Evolutionary conservation across 192 early-diverging fungal species (phyloP).

Genomic region (Gamsiella multidivaricata): DNA sequence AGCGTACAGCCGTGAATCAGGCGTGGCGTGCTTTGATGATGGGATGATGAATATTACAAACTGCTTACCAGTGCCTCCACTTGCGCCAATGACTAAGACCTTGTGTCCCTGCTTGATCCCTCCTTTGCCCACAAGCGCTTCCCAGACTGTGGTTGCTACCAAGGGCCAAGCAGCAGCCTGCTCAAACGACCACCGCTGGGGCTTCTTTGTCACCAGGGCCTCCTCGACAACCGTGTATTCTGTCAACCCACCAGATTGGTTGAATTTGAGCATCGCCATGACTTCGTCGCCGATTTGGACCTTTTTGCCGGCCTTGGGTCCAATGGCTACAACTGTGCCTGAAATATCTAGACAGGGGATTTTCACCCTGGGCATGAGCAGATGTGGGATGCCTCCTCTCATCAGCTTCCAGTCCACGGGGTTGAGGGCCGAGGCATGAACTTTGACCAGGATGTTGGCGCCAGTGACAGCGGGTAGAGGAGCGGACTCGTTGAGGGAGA

Average conservation of each 20-base stretch:
- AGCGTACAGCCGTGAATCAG: too few relatives aligned
- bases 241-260: conserved; percentile 19
- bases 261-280: conserved; percentile 32
- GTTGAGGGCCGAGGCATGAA: conserved; percentile 49
- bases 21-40: neutral
- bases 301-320: conserved; percentile 24
- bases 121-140: conserved; percentile 17
- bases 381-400: conserved; percentile 16
- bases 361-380: conserved; percentile 27
- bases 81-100: conserved; percentile 62
- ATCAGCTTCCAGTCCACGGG: conserved; percentile 57
- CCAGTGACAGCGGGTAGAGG: conserved; percentile 22
- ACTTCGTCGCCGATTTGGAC: conserved; percentile 49
- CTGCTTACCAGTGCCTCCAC: conserved; percentile 56
- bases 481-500: conserved; percentile 19
- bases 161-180: conserved; percentile 43
- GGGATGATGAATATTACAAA: neutral
- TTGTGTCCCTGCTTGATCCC: conserved; percentile 45
- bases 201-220: conserved; percentile 14
- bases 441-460: conserved; percentile 40
- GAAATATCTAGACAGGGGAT: conserved; percentile 34
- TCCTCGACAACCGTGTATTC: conserved; percentile 29
- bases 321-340: conserved; percentile 39
- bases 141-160: conserved; percentile 36
- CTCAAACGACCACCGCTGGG: conserved; percentile 23